Evolutionary conservation across 306 rosid genomes (phyloP), one percentile per base, ranked within the genome.

Genomic region (Trifolium subterraneum): DNA sequence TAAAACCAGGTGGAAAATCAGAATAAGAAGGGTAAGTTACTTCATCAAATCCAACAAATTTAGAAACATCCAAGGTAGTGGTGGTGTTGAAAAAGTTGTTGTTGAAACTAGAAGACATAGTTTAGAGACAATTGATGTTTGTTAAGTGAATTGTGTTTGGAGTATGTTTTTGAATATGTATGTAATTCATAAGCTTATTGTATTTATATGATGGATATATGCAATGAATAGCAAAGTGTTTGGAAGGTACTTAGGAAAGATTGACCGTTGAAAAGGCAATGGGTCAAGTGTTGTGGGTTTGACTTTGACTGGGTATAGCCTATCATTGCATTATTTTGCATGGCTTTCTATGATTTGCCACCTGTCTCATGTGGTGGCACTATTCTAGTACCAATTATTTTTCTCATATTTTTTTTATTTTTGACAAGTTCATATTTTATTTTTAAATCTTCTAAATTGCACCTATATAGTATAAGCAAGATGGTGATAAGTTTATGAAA

Each of bases 251-350:
- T 85, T 86, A 88, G 77, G 22, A 13, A 44, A 31, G 42, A 86
- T 87, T 93, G 98, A 93, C 96, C 85, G 89, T 87, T 72, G 98
- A 90, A 93, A 78, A 64, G 3, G 12, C 42, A 36, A 27, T 47
- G 9, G 79, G 92, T 90, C 94, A 87, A 84, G 79, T 75, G 77
- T 82, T 84, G 93, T 80, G 87, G 88, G 84, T 93, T 90, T 90
- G 95, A 90, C 95, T 87, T 78, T 78, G 96, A 88, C 92, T 90
- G 85, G 91, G 89, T 90, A 86, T 78, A 92, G 94, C 84, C 92
- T 80, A 48, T 48, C 7, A 15, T 47, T 5, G n/a, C 16, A 47
- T 47, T 14, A 15, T 35, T 63, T 63, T 63, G 41, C 33, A 64
- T 64, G 50, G 50, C 50, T 4, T 64, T 64, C n/a, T 64, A 3